These are phyloP conservation scores for Cynanchum wilfordii DNA, from an alignment of 257 asterid species.

Conservation along the genomic window DNA sequence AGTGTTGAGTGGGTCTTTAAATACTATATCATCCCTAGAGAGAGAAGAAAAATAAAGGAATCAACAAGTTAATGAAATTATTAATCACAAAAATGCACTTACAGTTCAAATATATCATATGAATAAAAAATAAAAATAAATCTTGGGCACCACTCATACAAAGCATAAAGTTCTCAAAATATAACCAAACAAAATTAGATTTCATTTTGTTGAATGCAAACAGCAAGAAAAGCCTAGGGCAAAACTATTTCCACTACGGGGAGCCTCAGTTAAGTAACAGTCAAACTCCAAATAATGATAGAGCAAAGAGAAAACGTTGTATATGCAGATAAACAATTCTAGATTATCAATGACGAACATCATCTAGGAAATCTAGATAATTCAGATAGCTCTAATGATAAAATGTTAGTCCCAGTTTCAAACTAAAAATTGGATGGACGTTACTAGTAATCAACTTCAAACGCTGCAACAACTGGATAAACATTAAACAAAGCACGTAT, in stretches of 20 bases:
- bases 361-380: not conserved
- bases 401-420: not conserved
- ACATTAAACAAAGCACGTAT: not conserved
- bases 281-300: not conserved
- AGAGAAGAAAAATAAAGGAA: slow-evolving; percentile 8
- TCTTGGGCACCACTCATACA: not conserved
- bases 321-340: not conserved
- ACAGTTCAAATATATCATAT: not conserved
- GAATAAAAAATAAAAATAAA: not conserved
- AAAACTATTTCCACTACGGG: not conserved
- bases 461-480: not conserved
- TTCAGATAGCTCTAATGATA: not conserved
- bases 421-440: not conserved
- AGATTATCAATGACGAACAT: not conserved
- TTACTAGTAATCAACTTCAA: not conserved
- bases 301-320: not conserved
- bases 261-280: not conserved
- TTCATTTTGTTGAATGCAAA: not conserved
- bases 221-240: not conserved
- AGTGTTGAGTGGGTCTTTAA: slow-evolving; percentile 80
- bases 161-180: not conserved
- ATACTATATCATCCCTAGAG: slow-evolving; percentile 76
- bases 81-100: slow-evolving; percentile 3
- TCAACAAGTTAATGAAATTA: slow-evolving; percentile 5
- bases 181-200: not conserved